A percentile compares a stretch with the other conserved stretches of the same genome.
phyloP scores from a whole-genome alignment of 73 alveolate genomes.

The Tetrahymena borealis region DNA sequence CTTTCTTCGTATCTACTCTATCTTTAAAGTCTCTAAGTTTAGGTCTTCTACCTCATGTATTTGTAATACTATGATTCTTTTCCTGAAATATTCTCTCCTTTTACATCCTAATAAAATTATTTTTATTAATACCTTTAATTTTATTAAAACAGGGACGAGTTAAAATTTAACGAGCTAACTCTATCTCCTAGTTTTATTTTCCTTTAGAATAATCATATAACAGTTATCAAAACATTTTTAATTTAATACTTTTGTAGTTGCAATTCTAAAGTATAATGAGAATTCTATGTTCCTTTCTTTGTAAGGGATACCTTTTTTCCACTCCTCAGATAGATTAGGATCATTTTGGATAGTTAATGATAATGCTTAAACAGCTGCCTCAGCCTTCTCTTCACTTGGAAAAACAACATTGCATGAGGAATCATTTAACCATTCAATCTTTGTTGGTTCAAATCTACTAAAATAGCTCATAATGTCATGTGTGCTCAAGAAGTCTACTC shows the following conservation, averaged over 20 bases:
- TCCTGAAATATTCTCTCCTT: neutral
- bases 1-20: neutral
- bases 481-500: conserved; percentile 34
- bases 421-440: conserved; percentile 30
- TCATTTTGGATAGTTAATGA: neutral
- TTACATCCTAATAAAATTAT: neutral
- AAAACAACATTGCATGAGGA: conserved; percentile 20
- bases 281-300: neutral
- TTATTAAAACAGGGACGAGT: no score
- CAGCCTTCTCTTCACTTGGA: conserved; percentile 16
- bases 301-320: neutral
- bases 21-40: neutral
- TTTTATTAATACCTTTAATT: neutral
- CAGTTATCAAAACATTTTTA: neutral
- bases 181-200: neutral
- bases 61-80: neutral
- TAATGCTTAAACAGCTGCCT: neutral
- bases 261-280: neutral
- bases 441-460: conserved; percentile 6
- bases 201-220: neutral
- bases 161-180: neutral
- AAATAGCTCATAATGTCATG: conserved; percentile 10
- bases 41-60: neutral
- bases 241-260: neutral
- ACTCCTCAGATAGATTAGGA: neutral